These are phyloP conservation scores for Diplodia seriata DNA, from an alignment of 2,329 filamentous ascomycete species.

Conservation along the genomic window DNA sequence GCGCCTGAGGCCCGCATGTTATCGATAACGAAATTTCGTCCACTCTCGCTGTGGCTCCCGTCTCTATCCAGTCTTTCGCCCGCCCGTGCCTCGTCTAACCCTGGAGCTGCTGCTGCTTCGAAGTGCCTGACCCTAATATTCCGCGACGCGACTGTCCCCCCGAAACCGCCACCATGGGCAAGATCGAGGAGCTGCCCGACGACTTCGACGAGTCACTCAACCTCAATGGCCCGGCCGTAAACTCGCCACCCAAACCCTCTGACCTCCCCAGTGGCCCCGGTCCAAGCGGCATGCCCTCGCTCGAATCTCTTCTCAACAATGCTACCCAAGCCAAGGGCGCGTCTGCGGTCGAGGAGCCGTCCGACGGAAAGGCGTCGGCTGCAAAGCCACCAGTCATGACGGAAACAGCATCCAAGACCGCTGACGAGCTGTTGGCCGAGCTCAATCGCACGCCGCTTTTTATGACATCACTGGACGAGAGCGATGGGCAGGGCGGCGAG, in stretches of 20 bases:
- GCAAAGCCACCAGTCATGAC: constrained; percentile 66
- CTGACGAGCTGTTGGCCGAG: constrained; percentile 67
- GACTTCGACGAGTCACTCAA: constrained; percentile 57
- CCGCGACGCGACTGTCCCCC: background rate
- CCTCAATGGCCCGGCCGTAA: constrained; percentile 42
- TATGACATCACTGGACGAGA: constrained; percentile 85
- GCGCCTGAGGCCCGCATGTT: constrained; percentile 14
- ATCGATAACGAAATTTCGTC: constrained; percentile 30
- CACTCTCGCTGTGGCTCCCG: too few relatives aligned
- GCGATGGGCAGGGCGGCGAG: constrained; percentile 68
- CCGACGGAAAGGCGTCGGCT: constrained; percentile 44
- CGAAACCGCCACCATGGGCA: constrained; percentile 39
- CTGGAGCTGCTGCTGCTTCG: constrained; percentile 4
- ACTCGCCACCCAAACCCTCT: background rate
- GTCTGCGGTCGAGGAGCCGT: constrained; percentile 6
- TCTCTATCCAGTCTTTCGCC: constrained; percentile 9
- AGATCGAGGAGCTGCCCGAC: constrained; percentile 59
- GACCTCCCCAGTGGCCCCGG: constrained; percentile 12
- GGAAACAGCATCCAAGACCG: constrained; percentile 61
- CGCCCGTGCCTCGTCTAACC: background rate
- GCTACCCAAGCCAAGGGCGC: constrained; percentile 13
- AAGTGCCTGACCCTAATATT: background rate
- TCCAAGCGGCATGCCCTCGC: constrained; percentile 17
- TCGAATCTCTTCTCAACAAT: constrained; percentile 28
- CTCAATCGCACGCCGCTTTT: constrained; percentile 82